Conservation (phyloP, 305 asterid species). For the Striga hermonthica region DNA sequence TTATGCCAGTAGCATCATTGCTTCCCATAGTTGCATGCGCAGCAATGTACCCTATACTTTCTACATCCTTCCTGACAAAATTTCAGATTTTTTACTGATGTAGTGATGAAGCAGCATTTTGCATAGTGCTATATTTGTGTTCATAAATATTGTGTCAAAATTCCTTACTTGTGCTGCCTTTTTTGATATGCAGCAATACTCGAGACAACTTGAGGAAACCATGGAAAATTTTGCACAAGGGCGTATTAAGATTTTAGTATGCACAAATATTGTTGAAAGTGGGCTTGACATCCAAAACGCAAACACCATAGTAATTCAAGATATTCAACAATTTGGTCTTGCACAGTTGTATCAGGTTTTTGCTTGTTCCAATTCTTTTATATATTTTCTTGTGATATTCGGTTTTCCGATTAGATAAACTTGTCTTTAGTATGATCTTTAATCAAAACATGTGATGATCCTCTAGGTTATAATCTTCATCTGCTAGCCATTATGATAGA, state of each 20-base stretch:
- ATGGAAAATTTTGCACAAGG: conserved; percentile 88
- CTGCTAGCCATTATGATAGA: conserved; percentile 12
- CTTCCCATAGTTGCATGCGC: too few relatives aligned
- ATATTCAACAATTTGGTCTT: conserved; percentile 95
- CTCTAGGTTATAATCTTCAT: conserved; percentile 18
- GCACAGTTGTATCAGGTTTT: conserved; percentile 96
- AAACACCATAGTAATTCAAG: conserved; percentile 92
- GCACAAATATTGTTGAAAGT: conserved; percentile 97
- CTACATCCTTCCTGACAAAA: too few relatives aligned
- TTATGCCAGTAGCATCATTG: too few relatives aligned
- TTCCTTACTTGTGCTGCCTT: conserved; percentile 20
- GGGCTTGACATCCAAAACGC: conserved; percentile 98
- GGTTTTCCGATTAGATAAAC: conserved; percentile 15
- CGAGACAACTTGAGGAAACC: conserved; percentile 90
- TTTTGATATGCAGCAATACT: conserved; percentile 73
- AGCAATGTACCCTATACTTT: too few relatives aligned
- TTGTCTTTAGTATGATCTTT: conserved; percentile 7
- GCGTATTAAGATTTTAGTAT: conserved; percentile 71
- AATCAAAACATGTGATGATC: conserved; percentile 15
- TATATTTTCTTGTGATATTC: conserved; percentile 13
- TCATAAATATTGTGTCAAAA: conserved; percentile 10
- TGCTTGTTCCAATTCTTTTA: conserved; percentile 28
- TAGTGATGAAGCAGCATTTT: too few relatives aligned
- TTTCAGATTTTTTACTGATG: too few relatives aligned
- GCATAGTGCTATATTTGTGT: conserved; percentile 19